A percentile compares a stretch with the other conserved stretches of the same genome.
Conservation (phyloP, 2,329 filamentous ascomycete species). For the Talaromyces funiculosus region DNA sequence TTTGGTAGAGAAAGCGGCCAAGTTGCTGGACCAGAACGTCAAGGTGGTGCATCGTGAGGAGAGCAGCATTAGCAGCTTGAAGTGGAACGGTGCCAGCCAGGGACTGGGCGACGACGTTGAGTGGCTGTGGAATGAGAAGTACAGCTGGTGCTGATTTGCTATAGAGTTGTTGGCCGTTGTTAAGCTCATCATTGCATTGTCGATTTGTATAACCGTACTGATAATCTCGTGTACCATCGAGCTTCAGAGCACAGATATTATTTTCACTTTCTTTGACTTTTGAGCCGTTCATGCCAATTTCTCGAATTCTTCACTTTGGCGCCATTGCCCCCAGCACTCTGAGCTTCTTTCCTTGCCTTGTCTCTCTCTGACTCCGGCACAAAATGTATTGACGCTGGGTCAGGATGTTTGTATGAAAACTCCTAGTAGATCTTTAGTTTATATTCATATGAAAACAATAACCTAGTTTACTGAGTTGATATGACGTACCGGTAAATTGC, state of each 20-base stretch:
- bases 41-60: conserved; percentile 42
- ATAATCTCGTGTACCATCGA: not conserved
- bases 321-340: conserved; percentile 18
- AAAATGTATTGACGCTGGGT: conserved; percentile 35
- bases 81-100: conserved; percentile 40
- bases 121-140: conserved; percentile 47
- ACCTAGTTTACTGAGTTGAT: not conserved
- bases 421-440: conserved; percentile 11
- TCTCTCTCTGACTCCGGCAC: conserved; percentile 27
- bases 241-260: conserved; percentile 10
- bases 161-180: not conserved
- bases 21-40: conserved; percentile 32
- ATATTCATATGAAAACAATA: not conserved
- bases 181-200: not conserved
- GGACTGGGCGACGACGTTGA: conserved; percentile 36
- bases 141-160: conserved; percentile 41
- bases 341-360: conserved; percentile 21
- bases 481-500: conserved; percentile 27
- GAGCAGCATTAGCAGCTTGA: conserved; percentile 42
- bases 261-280: conserved; percentile 29
- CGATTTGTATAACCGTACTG: not conserved
- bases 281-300: conserved; percentile 43
- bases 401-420: conserved; percentile 28
- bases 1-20: conserved; percentile 42
- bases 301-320: conserved; percentile 30